Evolutionary conservation across 1,284 basidiomycete genomes (phyloP), one percentile per base, ranked within the genome.

Genomic region (Pyrrhoderma noxium): DNA sequence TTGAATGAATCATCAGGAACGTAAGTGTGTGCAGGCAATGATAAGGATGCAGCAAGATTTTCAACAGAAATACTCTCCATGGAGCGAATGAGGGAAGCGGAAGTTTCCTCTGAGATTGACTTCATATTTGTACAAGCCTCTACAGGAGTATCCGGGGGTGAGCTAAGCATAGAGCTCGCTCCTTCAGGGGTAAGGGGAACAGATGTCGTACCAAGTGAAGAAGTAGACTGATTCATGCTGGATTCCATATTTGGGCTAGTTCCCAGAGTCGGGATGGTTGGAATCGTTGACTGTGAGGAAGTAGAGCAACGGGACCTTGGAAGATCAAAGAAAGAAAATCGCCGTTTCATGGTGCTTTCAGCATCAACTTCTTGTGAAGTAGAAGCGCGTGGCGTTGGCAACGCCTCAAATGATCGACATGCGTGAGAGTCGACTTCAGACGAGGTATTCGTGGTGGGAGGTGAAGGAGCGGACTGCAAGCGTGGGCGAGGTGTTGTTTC

Each of bases 311-410:
- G 45, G 16, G 45, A 25, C 5, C 53, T 25, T 14, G 49, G 45
- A 18, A 51, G 22, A 14, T 55, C 53, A 45, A 55, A 55, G 31
- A 55, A 51, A 14, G 53, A 55, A 31, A 55, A 55, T 19, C 53
- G 53, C 27, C 53, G 49, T 38, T 51, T 55, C 22, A 51, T n/a
- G n/a, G 16, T 42, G 8, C n/a, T 9, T 9, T 49, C 48, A 11
- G 22, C n/a, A 21, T 41, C 50, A 21, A 16, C 18, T 1, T 46
- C 45, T 27, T 31, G 18, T 13, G 50, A 46, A 16, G 19, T 14
- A n/a, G 38, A 39, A 31, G 27, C 27, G 8, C 44, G 36, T 22
- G 44, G 8, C 14, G 45, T 25, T 5, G 22, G 19, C 7, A 51
- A 21, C 22, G 45, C 38, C 37, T 54, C 53, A 21, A 23, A 40